Percentiles rank a stretch among this genome's conserved stretches.
These are phyloP conservation scores for Epichloe hybrida DNA, from an alignment of 2,329 filamentous ascomycete species.

Conservation along the genomic window DNA sequence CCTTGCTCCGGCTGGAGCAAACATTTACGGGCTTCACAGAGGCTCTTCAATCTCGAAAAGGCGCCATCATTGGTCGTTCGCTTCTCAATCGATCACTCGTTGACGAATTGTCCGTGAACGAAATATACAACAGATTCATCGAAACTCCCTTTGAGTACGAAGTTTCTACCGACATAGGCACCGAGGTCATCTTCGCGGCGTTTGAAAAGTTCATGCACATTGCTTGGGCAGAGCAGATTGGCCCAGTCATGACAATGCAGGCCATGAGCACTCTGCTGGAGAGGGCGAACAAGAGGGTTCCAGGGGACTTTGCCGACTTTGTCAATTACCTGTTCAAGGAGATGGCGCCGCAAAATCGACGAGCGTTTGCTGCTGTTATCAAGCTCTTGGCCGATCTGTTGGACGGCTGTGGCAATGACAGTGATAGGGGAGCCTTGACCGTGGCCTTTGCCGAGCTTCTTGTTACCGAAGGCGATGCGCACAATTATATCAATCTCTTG, in stretches of 20 bases:
- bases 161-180: conserved; percentile 56
- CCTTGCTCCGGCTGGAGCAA: conserved; percentile 64
- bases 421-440: conserved; percentile 77
- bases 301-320: conserved; percentile 60
- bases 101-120: conserved; percentile 72
- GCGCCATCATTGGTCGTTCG: conserved; percentile 68
- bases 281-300: conserved; percentile 49
- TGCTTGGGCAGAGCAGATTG: conserved; percentile 82
- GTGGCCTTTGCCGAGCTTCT: conserved; percentile 80
- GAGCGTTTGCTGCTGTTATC: conserved; percentile 72
- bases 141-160: conserved; percentile 73
- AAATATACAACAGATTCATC: conserved; percentile 77
- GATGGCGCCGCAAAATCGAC: conserved; percentile 55
- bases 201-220: conserved; percentile 88
- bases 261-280: conserved; percentile 63
- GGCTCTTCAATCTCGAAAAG: conserved; percentile 71
- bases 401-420: conserved; percentile 81
- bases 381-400: conserved; percentile 77
- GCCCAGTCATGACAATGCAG: conserved; percentile 62
- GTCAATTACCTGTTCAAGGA: conserved; percentile 50
- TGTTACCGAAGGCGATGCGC: conserved; percentile 61
- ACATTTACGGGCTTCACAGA: conserved; percentile 75
- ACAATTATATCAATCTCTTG: conserved; percentile 75
- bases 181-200: conserved; percentile 77
- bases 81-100: conserved; percentile 56